Evolutionary conservation across 2,329 filamentous ascomycete species (phyloP).

Genomic region (Alternaria arborescens): DNA sequence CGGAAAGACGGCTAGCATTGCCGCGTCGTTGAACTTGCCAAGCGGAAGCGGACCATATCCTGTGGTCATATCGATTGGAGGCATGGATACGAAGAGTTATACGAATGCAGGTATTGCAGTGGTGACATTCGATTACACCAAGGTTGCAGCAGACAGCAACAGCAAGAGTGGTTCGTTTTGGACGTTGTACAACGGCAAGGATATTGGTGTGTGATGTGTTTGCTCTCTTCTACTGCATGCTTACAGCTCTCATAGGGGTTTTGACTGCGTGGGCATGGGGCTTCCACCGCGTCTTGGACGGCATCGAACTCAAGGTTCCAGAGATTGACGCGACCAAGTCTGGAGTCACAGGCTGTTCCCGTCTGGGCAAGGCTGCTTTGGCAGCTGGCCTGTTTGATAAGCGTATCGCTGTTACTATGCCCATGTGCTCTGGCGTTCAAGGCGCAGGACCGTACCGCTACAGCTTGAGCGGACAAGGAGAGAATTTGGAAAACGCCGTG

Average conservation of each 20-base stretch:
- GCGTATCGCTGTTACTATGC: constrained; percentile 50
- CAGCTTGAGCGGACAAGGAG: constrained; percentile 55
- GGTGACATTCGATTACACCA: constrained; percentile 60
- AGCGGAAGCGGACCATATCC: constrained; percentile 52
- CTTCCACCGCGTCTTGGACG: constrained; percentile 51
- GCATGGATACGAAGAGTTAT: constrained; percentile 60
- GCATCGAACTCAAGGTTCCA: constrained; percentile 47
- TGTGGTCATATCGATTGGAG: constrained; percentile 61
- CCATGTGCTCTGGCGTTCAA: constrained; percentile 48
- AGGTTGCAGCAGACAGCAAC: constrained; percentile 60
- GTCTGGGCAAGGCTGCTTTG: constrained; percentile 48
- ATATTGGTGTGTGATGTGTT: constrained; percentile 55
- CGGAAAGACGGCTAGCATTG: constrained; percentile 57
- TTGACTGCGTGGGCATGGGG: constrained; percentile 52
- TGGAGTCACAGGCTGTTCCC: constrained; percentile 49
- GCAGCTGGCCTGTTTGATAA: constrained; percentile 48
- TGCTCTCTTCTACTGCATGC: background rate
- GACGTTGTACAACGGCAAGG: constrained; percentile 59
- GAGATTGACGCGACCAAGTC: constrained; percentile 47
- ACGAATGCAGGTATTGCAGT: constrained; percentile 59
- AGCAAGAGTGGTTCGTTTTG: constrained; percentile 61
- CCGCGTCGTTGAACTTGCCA: constrained; percentile 56
- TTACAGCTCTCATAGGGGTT: constrained; percentile 30
- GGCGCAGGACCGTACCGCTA: constrained; percentile 50
- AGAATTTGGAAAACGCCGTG: constrained; percentile 54